Evolutionary conservation across 2,329 filamentous ascomycete genomes (phyloP).

Genomic region (Metarhizium robertsii): DNA sequence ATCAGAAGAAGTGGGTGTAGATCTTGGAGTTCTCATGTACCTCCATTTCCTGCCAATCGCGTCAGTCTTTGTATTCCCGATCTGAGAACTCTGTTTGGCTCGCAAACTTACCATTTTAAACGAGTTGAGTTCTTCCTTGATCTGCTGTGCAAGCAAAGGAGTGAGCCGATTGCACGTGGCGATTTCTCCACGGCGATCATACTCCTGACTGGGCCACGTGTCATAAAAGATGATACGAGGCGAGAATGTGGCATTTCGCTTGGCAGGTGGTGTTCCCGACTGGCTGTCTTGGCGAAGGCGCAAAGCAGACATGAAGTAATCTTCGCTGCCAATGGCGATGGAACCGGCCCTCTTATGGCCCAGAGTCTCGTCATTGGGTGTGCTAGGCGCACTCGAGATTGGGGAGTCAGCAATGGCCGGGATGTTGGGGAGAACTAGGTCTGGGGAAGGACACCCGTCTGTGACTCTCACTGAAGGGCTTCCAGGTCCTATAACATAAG

Average conservation of each 20-base stretch:
- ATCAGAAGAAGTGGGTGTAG: constrained; percentile 99
- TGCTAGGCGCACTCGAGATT: constrained; percentile 77
- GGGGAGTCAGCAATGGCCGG: constrained; percentile 67
- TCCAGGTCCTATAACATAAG: constrained; percentile 44
- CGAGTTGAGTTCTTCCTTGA: constrained; percentile 97
- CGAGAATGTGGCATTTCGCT: constrained; percentile 68
- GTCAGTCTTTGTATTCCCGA: constrained; percentile 25
- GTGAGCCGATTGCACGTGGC: constrained; percentile 97
- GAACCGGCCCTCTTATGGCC: constrained; percentile 59
- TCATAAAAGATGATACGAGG: constrained; percentile 92
- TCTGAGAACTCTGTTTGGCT: neutral
- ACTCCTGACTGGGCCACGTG: constrained; percentile 91
- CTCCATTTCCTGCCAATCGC: constrained; percentile 77
- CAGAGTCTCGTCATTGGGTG: constrained; percentile 68
- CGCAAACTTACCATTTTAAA: constrained; percentile 70
- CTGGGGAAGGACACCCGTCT: constrained; percentile 38
- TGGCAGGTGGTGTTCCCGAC: constrained; percentile 69
- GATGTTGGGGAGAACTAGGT: constrained; percentile 50
- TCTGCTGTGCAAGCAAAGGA: constrained; percentile 94
- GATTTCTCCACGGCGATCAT: constrained; percentile 91
- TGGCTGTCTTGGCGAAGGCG: constrained; percentile 67
- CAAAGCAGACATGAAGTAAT: constrained; percentile 78
- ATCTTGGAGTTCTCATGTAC: constrained; percentile 98
- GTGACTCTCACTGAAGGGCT: constrained; percentile 54
- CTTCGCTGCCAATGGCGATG: constrained; percentile 68